phyloP scores from a whole-genome alignment of 257 asterid species.

The Penstemon newberryi region DNA sequence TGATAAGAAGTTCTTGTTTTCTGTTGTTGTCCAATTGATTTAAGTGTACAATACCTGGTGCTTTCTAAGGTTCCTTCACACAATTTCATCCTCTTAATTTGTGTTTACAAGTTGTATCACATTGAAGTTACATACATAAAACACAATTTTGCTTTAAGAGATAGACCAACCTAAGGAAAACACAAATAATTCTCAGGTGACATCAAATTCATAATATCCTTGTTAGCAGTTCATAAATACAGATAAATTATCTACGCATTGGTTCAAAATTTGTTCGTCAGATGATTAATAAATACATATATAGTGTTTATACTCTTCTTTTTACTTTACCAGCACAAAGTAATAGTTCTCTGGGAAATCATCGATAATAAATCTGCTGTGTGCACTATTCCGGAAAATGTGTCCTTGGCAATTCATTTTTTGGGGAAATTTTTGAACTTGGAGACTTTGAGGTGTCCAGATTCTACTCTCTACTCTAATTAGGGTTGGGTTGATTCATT shows the following conservation, averaged over 20 bases:
- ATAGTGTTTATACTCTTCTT: background rate
- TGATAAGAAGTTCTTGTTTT: background rate
- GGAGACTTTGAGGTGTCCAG: constrained; percentile 11
- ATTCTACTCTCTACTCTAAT: constrained; percentile 14
- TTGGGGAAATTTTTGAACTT: constrained; percentile 6
- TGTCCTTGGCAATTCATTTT: background rate
- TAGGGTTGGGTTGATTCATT: constrained; percentile 11
- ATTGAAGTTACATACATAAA: constrained; percentile 3
- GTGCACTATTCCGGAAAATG: background rate
- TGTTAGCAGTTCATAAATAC: constrained; percentile 9
- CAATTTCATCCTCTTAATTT: background rate
- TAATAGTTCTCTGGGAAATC: background rate
- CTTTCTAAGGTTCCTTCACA: background rate
- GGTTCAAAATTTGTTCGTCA: too few relatives aligned
- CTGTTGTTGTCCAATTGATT: background rate
- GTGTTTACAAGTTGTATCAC: background rate
- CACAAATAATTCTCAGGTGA: background rate
- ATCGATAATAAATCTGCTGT: background rate
- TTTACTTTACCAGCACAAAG: background rate
- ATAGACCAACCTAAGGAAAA: background rate
- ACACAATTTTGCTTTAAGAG: background rate
- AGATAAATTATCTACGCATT: too few relatives aligned
- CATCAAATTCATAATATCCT: too few relatives aligned
- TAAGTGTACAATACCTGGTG: background rate
- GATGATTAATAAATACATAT: background rate